phyloP scores from a whole-genome alignment of 2,329 filamentous ascomycete species.

The Cordyceps cicadae region DNA sequence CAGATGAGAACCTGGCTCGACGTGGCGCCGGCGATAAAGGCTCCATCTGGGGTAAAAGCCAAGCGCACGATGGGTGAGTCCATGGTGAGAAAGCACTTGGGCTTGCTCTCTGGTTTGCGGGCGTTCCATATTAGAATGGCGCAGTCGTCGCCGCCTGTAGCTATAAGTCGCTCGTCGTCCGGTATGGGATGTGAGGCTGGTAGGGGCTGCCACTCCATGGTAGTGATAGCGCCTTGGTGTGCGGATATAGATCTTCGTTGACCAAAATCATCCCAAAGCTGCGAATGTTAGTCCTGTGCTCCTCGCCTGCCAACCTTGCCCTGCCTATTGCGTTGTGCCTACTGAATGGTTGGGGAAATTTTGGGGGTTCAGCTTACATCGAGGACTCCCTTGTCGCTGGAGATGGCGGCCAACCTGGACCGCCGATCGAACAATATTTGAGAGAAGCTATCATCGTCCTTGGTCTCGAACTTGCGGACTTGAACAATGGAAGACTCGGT shows the following conservation, averaged over 20 bases:
- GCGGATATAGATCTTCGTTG: constrained; percentile 48
- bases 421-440: constrained; percentile 49
- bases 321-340: not conserved
- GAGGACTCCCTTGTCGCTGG: constrained; percentile 50
- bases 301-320: not conserved
- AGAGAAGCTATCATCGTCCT: constrained; percentile 44
- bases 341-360: not conserved
- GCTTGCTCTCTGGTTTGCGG: constrained; percentile 43
- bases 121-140: constrained; percentile 57
- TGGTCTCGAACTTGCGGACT: constrained; percentile 42
- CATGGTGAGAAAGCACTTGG: constrained; percentile 55
- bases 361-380: constrained; percentile 40
- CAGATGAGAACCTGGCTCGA: constrained; percentile 52
- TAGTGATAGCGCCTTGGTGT: constrained; percentile 50
- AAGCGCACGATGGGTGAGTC: constrained; percentile 48
- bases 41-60: constrained; percentile 55
- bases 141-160: constrained; percentile 54
- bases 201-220: constrained; percentile 53
- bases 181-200: constrained; percentile 24
- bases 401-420: constrained; percentile 48
- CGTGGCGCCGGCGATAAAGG: constrained; percentile 55
- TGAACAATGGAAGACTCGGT: constrained; percentile 38
- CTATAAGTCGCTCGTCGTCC: constrained; percentile 48
- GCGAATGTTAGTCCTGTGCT: constrained; percentile 8
- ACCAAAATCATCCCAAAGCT: constrained; percentile 49